Base-by-base conservation (phyloP, 1,139 yeast species). In the Zygosaccharomyces sapae region DNA sequence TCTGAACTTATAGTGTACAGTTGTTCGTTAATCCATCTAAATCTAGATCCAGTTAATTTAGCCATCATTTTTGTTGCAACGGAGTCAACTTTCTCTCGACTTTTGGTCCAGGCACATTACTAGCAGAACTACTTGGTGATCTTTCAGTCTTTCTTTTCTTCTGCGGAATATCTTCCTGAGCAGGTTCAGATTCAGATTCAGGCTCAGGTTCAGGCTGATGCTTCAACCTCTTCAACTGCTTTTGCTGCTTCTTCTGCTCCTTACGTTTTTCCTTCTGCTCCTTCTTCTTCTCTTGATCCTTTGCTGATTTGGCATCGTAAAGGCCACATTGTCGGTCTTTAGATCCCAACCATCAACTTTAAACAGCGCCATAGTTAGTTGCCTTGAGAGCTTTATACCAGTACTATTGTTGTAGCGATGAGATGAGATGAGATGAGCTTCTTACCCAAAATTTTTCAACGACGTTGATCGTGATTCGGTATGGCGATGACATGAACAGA, bases 21-120 rank as follows among this genome's bases (percentile, higher is more conserved):
- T 63, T 90, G 95, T 66, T 92, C 98, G 65, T 92, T 92, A 63
- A 92, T 94, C 97, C 97, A 92, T 66, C 99, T 76, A 69, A 92
- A 92, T 58, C 98, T 73, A 0, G 97, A 89, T 0, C 98, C 99
- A 1, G 95, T 81, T 41, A 92, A 76, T 66, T 92, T 92, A 43
- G 87, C 89, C 82, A 88, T 80, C 97, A 92, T 92, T 92, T 94
- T 59, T 86, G 88, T 66, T 94, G 98, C 55, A 94, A 71, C n/a
- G 97, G 96, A 0, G 97, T 90, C 45, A 92, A 71, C 48, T 83
- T 83, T 42, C 53, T 59, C 41, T 56, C 52, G 46, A 27, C 41
- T 49, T 27, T 43, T 8, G 34, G 16, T 3, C 4, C 34, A 8
- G 34, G 8, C 18, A 12, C 18, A 31, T 12, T 10, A 16, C 9